phyloP scores from a whole-genome alignment of 495 filamentous ascomycete genomes.

The Viridothelium virens region DNA sequence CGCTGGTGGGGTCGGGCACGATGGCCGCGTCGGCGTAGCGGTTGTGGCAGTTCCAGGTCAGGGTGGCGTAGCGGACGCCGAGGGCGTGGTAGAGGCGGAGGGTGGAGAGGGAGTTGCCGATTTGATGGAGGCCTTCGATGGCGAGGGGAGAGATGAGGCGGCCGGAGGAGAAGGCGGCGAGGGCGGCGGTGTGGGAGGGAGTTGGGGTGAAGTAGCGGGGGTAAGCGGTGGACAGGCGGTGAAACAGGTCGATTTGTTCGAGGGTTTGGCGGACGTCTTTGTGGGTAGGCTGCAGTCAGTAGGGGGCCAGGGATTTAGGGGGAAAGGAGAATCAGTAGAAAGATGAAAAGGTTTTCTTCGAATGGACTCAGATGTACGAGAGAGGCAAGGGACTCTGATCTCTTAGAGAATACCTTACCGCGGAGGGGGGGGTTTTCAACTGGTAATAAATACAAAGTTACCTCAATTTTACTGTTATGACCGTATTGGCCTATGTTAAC shows the following conservation, averaged over 20 bases:
- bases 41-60: slow-evolving; percentile 95
- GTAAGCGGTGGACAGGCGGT: slow-evolving; percentile 59
- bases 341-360: too few species aligned
- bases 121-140: slow-evolving; percentile 91
- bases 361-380: too few species aligned
- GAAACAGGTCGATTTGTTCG: slow-evolving; percentile 76
- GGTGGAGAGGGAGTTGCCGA: slow-evolving; percentile 75
- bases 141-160: slow-evolving; percentile 64
- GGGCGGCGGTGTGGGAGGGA: slow-evolving; percentile 50
- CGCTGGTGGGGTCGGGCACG: slow-evolving; percentile 29
- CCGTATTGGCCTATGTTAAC: too few species aligned
- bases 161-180: slow-evolving; percentile 50
- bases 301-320: neutral
- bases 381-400: too few species aligned
- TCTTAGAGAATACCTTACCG: neutral
- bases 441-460: too few species aligned
- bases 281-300: neutral
- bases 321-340: neutral
- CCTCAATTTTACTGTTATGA: too few species aligned
- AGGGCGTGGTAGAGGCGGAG: slow-evolving; percentile 65
- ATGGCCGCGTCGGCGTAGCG: slow-evolving; percentile 79
- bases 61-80: slow-evolving; percentile 84
- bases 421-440: neutral
- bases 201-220: slow-evolving; percentile 59
- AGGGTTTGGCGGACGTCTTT: slow-evolving; percentile 62